Conservation (phyloP, 1,139 yeast species). For the Sugiyamaella xylanicola region DNA sequence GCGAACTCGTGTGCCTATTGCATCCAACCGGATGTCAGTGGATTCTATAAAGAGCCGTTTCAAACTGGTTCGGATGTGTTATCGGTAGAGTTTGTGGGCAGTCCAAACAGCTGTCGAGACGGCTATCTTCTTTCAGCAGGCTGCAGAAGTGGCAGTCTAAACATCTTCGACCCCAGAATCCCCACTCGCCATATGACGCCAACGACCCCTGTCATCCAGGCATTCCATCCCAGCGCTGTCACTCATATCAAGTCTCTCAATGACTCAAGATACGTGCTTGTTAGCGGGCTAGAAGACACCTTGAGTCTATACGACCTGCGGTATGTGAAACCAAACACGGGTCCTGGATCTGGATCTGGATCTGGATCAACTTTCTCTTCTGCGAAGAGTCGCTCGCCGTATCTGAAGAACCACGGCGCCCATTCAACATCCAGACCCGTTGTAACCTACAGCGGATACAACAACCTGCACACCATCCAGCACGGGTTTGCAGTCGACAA, state of each 20-base stretch:
- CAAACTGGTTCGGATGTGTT: constrained; percentile 24
- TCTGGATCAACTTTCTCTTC: background rate
- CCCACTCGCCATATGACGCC: constrained; percentile 19
- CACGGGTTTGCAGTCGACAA: constrained; percentile 21
- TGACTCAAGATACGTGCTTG: constrained; percentile 26
- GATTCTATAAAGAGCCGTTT: constrained; percentile 16
- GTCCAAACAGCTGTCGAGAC: background rate
- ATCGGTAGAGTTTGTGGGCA: constrained; percentile 19
- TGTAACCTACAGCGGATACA: constrained; percentile 18
- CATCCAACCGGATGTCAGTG: constrained; percentile 15
- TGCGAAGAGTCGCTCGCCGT: constrained; percentile 3
- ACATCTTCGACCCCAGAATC: constrained; percentile 21
- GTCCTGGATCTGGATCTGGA: background rate
- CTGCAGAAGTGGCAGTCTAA: constrained; percentile 27
- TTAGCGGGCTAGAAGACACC: constrained; percentile 31
- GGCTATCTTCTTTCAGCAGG: constrained; percentile 24
- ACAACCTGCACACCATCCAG: constrained; percentile 13
- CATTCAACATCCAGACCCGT: constrained; percentile 10
- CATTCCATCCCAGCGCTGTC: constrained; percentile 11
- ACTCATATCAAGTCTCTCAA: constrained; percentile 18
- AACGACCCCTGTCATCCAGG: constrained; percentile 9
- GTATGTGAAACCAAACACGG: constrained; percentile 12
- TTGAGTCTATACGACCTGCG: constrained; percentile 32
- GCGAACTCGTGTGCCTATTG: constrained; percentile 13
- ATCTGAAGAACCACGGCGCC: constrained; percentile 3